Base-by-base conservation (phyloP, 208 protist species). In the Acanthamoeba lenticulata region DNA sequence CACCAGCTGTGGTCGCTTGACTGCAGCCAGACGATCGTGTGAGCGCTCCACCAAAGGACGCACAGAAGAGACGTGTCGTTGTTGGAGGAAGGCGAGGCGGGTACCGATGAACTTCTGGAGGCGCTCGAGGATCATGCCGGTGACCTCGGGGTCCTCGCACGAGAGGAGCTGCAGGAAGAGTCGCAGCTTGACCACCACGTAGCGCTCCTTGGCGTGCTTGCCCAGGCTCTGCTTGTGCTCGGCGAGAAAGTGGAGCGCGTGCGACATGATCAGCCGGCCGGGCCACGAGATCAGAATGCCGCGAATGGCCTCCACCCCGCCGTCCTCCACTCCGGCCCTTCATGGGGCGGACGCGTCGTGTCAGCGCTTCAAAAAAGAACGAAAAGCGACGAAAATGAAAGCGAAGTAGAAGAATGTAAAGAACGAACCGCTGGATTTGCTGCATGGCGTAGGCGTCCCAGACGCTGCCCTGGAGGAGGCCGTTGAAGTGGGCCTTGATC, bases 391-490 rank as follows among this genome's bases (percentile, higher is more conserved):
- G n/a, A n/a, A n/a, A n/a, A n/a, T n/a, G n/a, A n/a, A n/a, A n/a
- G n/a, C n/a, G n/a, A n/a, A n/a, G n/a, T n/a, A n/a, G n/a, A n/a
- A n/a, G n/a, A n/a, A n/a, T n/a, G n/a, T n/a, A n/a, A n/a, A n/a
- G n/a, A n/a, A 60, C 42, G 44, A 29, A 89, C 79, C 34, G 38
- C n/a, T 52, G 49, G 4, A 89, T 34, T 29, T 89, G 79, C 47
- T 89, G n/a, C 79, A 89, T 65, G 42, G 49, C 79, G n/a, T 89
- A 89, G 49, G 79, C 9, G 34, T 89, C 79, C 79, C 79, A 89
- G 29, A 40, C 36, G 29, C 34, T 52, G 42, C 49, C 79, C 32
- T 52, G 47, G 4, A 89, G 44, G 40, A 89, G 34, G 13, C 79
- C 49, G 42, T 89, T 89, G 79, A 89, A 89, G 27, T 60, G 57